phyloP scores from a whole-genome alignment of 2,329 filamentous ascomycete genomes.

The Grosmannia penicillata region DNA sequence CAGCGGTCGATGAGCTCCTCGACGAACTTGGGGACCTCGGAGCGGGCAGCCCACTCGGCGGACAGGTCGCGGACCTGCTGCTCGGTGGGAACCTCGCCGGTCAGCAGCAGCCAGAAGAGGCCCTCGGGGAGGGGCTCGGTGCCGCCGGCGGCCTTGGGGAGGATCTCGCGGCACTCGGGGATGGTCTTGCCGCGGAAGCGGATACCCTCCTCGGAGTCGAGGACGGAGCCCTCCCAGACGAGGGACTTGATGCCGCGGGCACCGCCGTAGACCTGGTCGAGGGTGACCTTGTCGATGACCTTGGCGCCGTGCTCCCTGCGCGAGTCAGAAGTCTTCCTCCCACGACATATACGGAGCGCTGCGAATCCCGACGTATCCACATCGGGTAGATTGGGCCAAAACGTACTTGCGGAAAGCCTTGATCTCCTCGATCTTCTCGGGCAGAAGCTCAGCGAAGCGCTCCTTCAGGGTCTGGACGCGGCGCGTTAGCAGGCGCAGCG shows the following conservation, averaged over 20 bases:
- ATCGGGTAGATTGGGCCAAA: not conserved
- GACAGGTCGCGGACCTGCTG: conserved; percentile 97
- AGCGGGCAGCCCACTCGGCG: conserved; percentile 95
- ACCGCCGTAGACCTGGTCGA: conserved; percentile 98
- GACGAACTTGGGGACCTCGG: conserved; percentile 93
- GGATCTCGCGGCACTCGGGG: conserved; percentile 93
- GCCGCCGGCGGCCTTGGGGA: conserved; percentile 93
- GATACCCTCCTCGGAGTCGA: conserved; percentile 98
- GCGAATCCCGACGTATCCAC: not conserved
- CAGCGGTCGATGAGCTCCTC: conserved; percentile 99
- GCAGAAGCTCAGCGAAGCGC: conserved; percentile 89
- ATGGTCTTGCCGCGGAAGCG: conserved; percentile 99
- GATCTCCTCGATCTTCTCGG: conserved; percentile 96
- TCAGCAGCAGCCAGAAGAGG: conserved; percentile 99
- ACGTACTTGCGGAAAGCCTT: conserved; percentile 93
- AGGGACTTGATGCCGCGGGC: conserved; percentile 97
- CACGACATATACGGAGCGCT: not conserved
- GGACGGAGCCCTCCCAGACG: conserved; percentile 97
- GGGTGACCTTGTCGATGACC: conserved; percentile 92
- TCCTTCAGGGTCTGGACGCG: conserved; percentile 83
- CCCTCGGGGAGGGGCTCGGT: conserved; percentile 94
- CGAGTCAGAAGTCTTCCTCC: conserved; percentile 12
- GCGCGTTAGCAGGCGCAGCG: too few relatives aligned
- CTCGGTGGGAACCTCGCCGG: conserved; percentile 92
- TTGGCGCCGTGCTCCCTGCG: conserved; percentile 82